phyloP scores from a whole-genome alignment of 2,329 filamentous ascomycete species.

The Fusarium tricinctum region DNA sequence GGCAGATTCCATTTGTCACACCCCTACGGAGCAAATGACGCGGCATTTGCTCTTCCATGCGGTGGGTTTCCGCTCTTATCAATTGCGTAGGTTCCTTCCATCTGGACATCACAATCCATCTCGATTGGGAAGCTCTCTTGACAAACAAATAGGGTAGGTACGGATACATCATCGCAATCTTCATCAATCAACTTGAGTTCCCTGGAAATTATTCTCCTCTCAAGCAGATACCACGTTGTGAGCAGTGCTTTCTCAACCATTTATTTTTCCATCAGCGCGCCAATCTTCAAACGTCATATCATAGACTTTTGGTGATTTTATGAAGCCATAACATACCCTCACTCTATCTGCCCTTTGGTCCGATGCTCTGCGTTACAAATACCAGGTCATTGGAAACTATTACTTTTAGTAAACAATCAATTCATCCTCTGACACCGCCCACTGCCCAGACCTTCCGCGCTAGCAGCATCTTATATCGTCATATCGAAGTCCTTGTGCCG shows the following conservation, averaged over 20 bases:
- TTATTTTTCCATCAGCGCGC: neutral
- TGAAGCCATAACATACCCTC: slow-evolving; percentile 7
- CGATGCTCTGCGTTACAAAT: slow-evolving; percentile 8
- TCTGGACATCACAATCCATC: neutral
- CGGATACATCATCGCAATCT: neutral
- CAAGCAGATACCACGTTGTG: slow-evolving; percentile 9
- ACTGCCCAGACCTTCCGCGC: slow-evolving; percentile 13
- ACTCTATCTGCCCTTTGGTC: neutral
- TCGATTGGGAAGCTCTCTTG: neutral
- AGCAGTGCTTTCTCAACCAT: slow-evolving; percentile 20
- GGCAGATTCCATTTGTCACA: slow-evolving; percentile 16
- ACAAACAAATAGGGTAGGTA: neutral
- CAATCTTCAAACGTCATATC: slow-evolving; percentile 4
- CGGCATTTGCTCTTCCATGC: neutral
- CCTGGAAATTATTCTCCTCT: slow-evolving; percentile 6
- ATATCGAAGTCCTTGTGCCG: neutral
- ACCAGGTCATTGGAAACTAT: slow-evolving; percentile 13
- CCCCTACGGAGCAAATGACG: neutral
- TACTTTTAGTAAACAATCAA: slow-evolving; percentile 7
- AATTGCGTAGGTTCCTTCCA: neutral
- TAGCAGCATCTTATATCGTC: slow-evolving; percentile 24
- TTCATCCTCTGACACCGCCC: slow-evolving; percentile 9
- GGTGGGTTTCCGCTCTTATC: slow-evolving; percentile 12
- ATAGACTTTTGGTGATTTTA: slow-evolving; percentile 21
- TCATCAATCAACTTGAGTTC: slow-evolving; percentile 5